Evolutionary conservation across 495 filamentous ascomycete species (phyloP), one percentile per base, ranked within the genome.

Genomic region (Aspergillus cavernicola): DNA sequence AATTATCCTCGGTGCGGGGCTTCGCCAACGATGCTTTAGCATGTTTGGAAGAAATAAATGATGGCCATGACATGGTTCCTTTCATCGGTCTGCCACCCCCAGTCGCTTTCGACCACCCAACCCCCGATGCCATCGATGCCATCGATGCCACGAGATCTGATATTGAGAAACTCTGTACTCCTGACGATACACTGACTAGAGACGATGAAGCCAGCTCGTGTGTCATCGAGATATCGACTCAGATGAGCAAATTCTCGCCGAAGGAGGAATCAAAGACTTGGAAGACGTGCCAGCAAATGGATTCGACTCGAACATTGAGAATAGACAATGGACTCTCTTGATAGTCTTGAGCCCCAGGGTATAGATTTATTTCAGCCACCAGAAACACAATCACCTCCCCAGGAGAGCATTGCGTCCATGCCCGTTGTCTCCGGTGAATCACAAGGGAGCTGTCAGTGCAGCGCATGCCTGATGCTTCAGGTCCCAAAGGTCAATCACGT

Each of bases 1-100:
- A 33, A 33, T n/a, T 33, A 3, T 33, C 12, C 12, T 33, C 32
- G 32, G 32, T 33, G 3, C 32, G 32, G 6, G 32, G 32, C 32
- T 10, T 33, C 12, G 32, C 12, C 32, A 10, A 33, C 12, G 32
- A 33, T 33, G 91, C 32, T 8, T n/a, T 41, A 6, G 38, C 38
- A 3, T 15, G 38, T 41, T 20, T 41, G 13, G 38, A 20, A 20
- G 38, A 41, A 13, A 22, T 13, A 3, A 41, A 41, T 13, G n/a
- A 41, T 19, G 38, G 38, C 9, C 38, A 41, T 15, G 2, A 41
- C 15, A 23, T 41, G 10, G 6, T 13, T 41, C 22, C 22, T 20
- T 41, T 41, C 38, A 11, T 19, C 22, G 38, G 13, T 9, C 10
- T 41, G 6, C 38, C 38, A 11, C 6, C 16, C 2, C n/a, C 6